Percentiles rank a stretch among this genome's conserved stretches.
Evolutionary conservation across 2,329 filamentous ascomycete genomes (phyloP).

Genomic region (Pyricularia pennisetigena): DNA sequence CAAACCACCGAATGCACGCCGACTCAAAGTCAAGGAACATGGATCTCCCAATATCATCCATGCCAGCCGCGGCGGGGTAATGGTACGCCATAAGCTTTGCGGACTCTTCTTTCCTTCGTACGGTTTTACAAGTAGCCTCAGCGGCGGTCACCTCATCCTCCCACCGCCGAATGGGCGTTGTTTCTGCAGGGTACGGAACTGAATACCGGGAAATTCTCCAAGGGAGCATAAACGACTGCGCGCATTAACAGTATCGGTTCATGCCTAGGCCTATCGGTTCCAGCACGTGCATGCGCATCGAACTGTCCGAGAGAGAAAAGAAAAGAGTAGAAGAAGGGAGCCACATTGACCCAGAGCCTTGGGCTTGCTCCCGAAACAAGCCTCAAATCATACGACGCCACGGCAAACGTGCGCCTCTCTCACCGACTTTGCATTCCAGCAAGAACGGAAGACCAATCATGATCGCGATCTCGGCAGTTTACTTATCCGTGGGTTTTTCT

Average conservation of each 20-base stretch:
- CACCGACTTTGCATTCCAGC: not conserved
- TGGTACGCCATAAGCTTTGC: not conserved
- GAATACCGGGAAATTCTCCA: not conserved
- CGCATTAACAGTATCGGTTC: not conserved
- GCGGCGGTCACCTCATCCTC: not conserved
- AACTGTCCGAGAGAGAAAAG: not conserved
- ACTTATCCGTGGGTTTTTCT: not conserved
- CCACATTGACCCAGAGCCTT: not conserved
- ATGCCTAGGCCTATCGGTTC: not conserved
- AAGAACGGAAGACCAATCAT: not conserved
- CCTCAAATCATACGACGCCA: not conserved
- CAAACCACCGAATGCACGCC: not conserved
- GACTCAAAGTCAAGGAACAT: not conserved
- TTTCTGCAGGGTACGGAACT: not conserved
- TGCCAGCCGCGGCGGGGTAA: not conserved
- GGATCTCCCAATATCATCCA: not conserved
- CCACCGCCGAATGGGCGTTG: not conserved
- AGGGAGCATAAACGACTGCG: not conserved
- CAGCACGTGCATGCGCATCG: not conserved
- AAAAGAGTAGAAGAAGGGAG: not conserved
- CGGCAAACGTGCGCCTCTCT: not conserved
- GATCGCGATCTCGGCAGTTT: not conserved
- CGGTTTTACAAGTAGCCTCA: not conserved
- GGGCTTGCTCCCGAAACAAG: not conserved
- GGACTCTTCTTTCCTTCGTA: not conserved